These are phyloP conservation scores for Heliosperma pusillum DNA, from an alignment of 148 eudicot species.

Conservation along the genomic window DNA sequence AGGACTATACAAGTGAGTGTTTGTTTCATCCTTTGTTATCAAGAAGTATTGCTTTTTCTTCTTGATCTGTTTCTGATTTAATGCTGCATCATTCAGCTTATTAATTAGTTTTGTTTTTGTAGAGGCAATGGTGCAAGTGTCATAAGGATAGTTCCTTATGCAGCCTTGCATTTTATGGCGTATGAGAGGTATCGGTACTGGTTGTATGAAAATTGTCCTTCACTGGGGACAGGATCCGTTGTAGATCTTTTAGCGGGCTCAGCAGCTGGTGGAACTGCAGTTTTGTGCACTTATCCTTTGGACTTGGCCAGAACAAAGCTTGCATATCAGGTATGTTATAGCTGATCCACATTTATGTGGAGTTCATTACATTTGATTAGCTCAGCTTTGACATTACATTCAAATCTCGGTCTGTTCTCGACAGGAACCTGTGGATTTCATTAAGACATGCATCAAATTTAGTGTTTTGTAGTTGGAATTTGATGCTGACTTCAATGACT, in stretches of 20 bases:
- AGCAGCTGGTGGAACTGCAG: slow-evolving; percentile 95
- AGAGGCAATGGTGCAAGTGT: slow-evolving; percentile 98
- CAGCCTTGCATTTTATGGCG: slow-evolving; percentile 94
- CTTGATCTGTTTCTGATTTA: background rate
- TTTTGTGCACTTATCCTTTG: slow-evolving; percentile 89
- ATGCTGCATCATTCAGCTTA: background rate
- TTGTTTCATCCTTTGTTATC: slow-evolving; percentile 6
- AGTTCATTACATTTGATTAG: background rate
- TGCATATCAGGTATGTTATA: slow-evolving; percentile 71
- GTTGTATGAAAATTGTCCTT: slow-evolving; percentile 62
- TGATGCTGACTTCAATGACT: slow-evolving; percentile 12
- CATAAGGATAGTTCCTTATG: slow-evolving; percentile 87
- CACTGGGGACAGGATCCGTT: slow-evolving; percentile 83
- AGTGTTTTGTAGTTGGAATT: background rate
- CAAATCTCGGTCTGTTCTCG: background rate
- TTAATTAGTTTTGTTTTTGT: slow-evolving; percentile 10
- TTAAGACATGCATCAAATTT: background rate
- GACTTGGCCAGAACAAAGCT: slow-evolving; percentile 97
- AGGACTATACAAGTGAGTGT: slow-evolving; percentile 81
- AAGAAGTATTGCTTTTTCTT: background rate
- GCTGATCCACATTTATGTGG: background rate
- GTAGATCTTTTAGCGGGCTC: slow-evolving; percentile 95
- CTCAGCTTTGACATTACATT: background rate
- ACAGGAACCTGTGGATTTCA: background rate
- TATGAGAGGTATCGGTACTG: slow-evolving; percentile 85